Base-by-base conservation (phyloP, 169 alveolate species). In the Eimeria falciformis region DNA sequence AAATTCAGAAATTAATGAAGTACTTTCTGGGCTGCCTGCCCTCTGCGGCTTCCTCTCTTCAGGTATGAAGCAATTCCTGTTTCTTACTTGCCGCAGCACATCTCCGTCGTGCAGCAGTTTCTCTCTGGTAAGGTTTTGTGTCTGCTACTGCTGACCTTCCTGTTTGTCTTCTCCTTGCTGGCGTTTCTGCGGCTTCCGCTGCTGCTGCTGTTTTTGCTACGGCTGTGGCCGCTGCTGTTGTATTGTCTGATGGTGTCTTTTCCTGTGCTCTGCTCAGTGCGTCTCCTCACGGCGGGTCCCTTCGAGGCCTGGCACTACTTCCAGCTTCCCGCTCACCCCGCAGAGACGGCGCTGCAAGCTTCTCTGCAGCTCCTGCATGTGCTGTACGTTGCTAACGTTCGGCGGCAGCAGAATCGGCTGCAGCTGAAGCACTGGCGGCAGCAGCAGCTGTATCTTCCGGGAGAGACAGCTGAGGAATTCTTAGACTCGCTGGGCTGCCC, bases 91-190 rank as follows among this genome's bases (percentile, higher is more conserved):
- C 68, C 50, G 53, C 43, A 43, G 69, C 93, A 88, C 81, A 11
- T 88, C 27, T 56, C 78, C 0, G 62, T 21, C 33, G 87, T 88
- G n/a, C 93, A 88, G 66, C 93, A 88, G 55, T 65, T 88, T n/a
- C 53, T 88, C 86, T 69, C 93, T 21, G 78, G 93, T 55, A 58
- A 69, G 93, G 45, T 53, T 79, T 25, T 12, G 9, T 7, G 14
- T 23, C 33, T 9, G n/a, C n/a, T n/a, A n/a, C n/a, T n/a, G 33
- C 43, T 50, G 46, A 14, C 46, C 47, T 71, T 50, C 12, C 56
- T 71, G 3, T 17, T 11, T 27, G 82, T 25, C 4, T 65, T 65
- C 23, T 65, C 55, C 17, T 55, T 53, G 33, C 46, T 79, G 73
- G 6, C 27, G 47, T 27, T 79, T 27, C 62, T 43, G 53, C 46